A percentile compares a stretch with the other conserved stretches of the same genome.
Evolutionary conservation across 179 eudicot species (phyloP).

Genomic region (Actinidia polygama): DNA sequence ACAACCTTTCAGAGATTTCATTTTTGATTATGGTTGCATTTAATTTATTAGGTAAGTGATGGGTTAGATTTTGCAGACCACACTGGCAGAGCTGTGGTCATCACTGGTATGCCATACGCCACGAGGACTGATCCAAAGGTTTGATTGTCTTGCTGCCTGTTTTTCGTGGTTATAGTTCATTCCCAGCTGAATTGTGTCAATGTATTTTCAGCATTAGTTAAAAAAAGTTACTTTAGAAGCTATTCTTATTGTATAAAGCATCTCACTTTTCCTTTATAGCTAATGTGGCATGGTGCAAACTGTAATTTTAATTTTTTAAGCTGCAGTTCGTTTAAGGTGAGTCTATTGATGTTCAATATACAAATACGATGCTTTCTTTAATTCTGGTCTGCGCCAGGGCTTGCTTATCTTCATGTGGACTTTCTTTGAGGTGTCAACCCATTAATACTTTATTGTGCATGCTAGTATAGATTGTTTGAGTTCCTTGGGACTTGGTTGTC

Average conservation of each 20-base stretch:
- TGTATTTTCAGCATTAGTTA: not conserved
- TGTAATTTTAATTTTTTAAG: not conserved
- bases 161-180: conserved; percentile 8
- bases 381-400: not conserved
- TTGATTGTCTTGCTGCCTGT: conserved; percentile 16
- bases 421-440: not conserved
- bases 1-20: not conserved
- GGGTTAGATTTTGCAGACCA: conserved; percentile 98
- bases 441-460: not conserved
- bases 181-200: not conserved
- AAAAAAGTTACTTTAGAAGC: not conserved
- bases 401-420: not conserved
- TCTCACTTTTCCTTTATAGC: not conserved
- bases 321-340: not conserved
- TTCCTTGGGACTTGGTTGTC: not conserved
- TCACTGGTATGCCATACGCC: conserved; percentile 95
- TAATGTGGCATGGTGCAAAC: not conserved
- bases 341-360: not conserved
- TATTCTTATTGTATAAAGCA: not conserved
- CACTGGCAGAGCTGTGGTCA: conserved; percentile 91
- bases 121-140: conserved; percentile 91
- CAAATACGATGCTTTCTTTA: not conserved
- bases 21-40: not conserved
- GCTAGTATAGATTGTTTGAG: not conserved
- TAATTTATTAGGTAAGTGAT: conserved; percentile 78